Conservation (phyloP, 23 red algal genomes). For the Gracilaria vermiculophylla region DNA sequence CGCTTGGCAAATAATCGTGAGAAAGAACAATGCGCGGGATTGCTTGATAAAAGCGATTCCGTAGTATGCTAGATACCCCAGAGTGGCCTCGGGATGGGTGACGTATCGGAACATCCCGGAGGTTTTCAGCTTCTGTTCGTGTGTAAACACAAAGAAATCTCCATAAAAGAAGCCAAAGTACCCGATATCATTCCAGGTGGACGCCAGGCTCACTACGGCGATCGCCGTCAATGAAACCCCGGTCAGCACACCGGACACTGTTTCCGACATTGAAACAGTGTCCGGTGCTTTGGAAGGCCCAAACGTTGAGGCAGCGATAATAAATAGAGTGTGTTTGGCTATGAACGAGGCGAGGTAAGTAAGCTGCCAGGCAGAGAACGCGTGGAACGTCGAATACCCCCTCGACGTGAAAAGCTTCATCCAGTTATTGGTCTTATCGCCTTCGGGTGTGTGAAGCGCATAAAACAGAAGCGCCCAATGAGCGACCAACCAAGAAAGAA, state of each 20-base stretch:
- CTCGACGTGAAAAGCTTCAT: slow-evolving; percentile 24
- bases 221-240: slow-evolving; percentile 65
- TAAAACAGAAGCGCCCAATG: slow-evolving; percentile 73
- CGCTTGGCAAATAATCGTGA: slow-evolving; percentile 74
- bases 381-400: slow-evolving; percentile 62
- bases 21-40: slow-evolving; percentile 67
- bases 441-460: slow-evolving; percentile 26
- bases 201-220: slow-evolving; percentile 36
- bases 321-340: slow-evolving; percentile 78
- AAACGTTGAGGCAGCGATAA: slow-evolving; percentile 62
- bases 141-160: slow-evolving; percentile 92
- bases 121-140: slow-evolving; percentile 24
- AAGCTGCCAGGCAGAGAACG: slow-evolving; percentile 83
- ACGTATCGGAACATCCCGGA: slow-evolving; percentile 89
- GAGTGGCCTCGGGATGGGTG: slow-evolving; percentile 79
- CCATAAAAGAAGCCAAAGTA: slow-evolving; percentile 89
- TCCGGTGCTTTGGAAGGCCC: not conserved
- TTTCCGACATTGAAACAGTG: slow-evolving; percentile 15
- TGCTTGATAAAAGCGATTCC: slow-evolving; percentile 71
- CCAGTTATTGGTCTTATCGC: slow-evolving; percentile 37
- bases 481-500: slow-evolving; percentile 17
- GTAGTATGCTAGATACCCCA: slow-evolving; percentile 85
- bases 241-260: slow-evolving; percentile 26
- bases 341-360: slow-evolving; percentile 73
- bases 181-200: slow-evolving; percentile 60